phyloP scores from a whole-genome alignment of 106 monocot genomes.

The Apostasia ramifera region DNA sequence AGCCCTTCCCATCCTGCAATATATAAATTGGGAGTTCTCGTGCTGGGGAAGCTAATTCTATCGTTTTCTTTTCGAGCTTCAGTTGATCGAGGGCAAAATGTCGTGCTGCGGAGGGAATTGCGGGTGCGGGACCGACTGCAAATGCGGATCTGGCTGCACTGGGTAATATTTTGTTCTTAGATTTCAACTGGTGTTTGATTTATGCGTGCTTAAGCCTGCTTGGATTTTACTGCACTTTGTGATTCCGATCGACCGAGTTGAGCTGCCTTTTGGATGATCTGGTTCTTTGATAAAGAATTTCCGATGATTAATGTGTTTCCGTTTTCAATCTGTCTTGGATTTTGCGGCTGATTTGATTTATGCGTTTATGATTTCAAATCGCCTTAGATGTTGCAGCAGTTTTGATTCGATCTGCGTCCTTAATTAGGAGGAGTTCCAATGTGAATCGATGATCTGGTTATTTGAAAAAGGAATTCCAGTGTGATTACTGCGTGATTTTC shows the following conservation, averaged over 20 bases:
- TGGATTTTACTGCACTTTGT: too few species aligned
- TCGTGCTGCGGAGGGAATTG: constrained; percentile 70
- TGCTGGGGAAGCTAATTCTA: too few species aligned
- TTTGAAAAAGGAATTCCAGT: background rate
- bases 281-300: too few species aligned
- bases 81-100: constrained; percentile 11
- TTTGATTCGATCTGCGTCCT: too few species aligned
- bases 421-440: too few species aligned
- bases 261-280: too few species aligned
- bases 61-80: background rate
- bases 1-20: background rate
- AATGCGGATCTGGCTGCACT: constrained; percentile 46
- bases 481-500: background rate
- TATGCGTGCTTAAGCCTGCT: background rate
- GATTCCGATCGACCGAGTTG: too few species aligned
- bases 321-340: background rate
- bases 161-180: constrained; percentile 17
- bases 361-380: background rate
- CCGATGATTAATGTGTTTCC: background rate
- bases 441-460: too few species aligned
- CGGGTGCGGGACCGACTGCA: constrained; percentile 47
- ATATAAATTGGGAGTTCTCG: background rate
- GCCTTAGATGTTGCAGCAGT: too few species aligned
- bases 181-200: background rate
- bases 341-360: background rate